phyloP scores from a whole-genome alignment of 345 rosid genomes.

The Balakata baccata region DNA sequence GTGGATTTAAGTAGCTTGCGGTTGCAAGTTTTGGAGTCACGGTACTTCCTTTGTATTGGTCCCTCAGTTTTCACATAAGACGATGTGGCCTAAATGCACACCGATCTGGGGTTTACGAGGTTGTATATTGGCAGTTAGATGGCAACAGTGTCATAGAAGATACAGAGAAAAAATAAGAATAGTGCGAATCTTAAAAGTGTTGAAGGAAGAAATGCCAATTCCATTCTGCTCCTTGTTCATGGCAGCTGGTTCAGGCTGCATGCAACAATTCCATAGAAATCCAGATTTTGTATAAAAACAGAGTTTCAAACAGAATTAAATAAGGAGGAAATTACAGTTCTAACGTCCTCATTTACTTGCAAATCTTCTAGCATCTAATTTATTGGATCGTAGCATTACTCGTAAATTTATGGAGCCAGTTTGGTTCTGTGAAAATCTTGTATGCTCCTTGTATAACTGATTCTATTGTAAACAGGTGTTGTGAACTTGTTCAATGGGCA shows the following conservation, averaged over 20 bases:
- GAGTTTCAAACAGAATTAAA: neutral
- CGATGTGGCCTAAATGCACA: neutral
- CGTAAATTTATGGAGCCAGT: neutral
- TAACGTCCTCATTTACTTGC: neutral
- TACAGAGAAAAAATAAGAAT: neutral
- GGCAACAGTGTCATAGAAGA: neutral
- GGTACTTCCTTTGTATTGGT: neutral
- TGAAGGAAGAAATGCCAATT: neutral
- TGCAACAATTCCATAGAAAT: neutral
- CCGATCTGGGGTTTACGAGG: neutral
- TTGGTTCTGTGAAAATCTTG: neutral
- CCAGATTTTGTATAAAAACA: slow-evolving; percentile 1
- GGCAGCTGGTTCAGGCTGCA: neutral
- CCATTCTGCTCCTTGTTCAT: neutral
- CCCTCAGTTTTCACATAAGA: neutral
- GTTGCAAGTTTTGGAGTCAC: neutral
- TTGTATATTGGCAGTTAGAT: neutral
- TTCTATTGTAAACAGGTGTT: neutral
- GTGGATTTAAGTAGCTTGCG: neutral
- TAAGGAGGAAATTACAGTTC: neutral
- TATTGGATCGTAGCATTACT: neutral
- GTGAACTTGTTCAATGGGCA: neutral
- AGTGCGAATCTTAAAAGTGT: neutral
- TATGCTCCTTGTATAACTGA: neutral
- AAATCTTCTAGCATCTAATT: neutral